Conservation (phyloP, 2,329 filamentous ascomycete genomes). For the Calonectria pseudoreteaudii region DNA sequence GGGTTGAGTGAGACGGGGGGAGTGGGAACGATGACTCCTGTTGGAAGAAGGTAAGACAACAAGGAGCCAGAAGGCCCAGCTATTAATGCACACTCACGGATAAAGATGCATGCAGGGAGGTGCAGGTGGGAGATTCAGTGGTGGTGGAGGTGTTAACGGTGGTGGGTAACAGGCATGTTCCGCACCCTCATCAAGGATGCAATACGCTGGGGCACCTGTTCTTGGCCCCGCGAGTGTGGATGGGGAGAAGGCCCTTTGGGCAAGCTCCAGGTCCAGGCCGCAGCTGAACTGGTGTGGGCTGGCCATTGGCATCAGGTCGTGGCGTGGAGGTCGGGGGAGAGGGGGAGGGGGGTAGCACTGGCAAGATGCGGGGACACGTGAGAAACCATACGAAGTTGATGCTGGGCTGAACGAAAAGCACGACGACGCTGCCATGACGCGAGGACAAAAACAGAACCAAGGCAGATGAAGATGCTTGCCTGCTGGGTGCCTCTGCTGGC, state of each 20-base stretch:
- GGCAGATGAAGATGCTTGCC: conserved; percentile 16
- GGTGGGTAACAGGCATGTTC: conserved; percentile 37
- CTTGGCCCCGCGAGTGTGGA: conserved; percentile 7
- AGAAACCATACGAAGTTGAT: conserved; percentile 39
- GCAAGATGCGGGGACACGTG: conserved; percentile 46
- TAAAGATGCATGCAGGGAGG: conserved; percentile 40
- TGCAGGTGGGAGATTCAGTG: conserved; percentile 25
- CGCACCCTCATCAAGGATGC: conserved; percentile 19
- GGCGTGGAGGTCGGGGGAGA: conserved; percentile 40
- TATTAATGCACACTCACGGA: conserved; percentile 43
- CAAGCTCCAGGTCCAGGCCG: conserved; percentile 38
- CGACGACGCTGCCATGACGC: conserved; percentile 40
- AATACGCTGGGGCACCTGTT: conserved; percentile 20
- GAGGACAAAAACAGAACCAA: conserved; percentile 19
- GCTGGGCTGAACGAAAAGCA: conserved; percentile 28
- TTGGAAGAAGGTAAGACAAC: conserved; percentile 40
- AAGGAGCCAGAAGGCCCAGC: conserved; percentile 39
- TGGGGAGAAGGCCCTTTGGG: conserved; percentile 22
- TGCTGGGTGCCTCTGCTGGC: neutral
- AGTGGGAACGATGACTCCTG: conserved; percentile 36
- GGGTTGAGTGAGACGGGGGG: conserved; percentile 36
- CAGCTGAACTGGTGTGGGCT: conserved; percentile 31
- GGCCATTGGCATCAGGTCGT: conserved; percentile 39
- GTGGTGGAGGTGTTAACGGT: conserved; percentile 12
- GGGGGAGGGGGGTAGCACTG: conserved; percentile 26